Evolutionary conservation across 202 grass and related monocot genomes (phyloP), one percentile per base, ranked within the genome.

Genomic region (Eragrostis tef): DNA sequence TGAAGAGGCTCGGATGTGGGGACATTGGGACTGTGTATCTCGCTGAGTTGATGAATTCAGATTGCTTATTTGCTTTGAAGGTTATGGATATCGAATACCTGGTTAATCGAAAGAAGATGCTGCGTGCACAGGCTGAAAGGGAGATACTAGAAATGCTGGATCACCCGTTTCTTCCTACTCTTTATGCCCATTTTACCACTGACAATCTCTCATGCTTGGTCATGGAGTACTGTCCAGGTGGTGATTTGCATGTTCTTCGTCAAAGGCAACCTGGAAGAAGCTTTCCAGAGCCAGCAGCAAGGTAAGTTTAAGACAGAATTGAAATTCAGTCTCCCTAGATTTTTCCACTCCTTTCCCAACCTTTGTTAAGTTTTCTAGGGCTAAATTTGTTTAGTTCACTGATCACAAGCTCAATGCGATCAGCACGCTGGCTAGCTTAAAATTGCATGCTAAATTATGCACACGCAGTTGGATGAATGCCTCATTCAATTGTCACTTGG

Each of bases 71-170:
- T 85, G 94, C 94, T 78, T 85, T 97, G 78, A 97, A 97, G 81
- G 94, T 97, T 81, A 97, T 97, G 94, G 94, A 97, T 87, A 90
- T 94, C 3, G 94, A 97, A 46, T 97, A 92, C 78, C 83, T 97
- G 71, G 74, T 89, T 47, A 94, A 87, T 76, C 89, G 94, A 70
- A 94, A 92, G 81, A 97, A 97, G 82, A 87, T 97, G 88, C 69
- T 97, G 63, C 84, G 94, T 72, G 94, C 94, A 65, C 91, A 97
- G 51, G 93, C 94, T 45, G 94, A 97, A 79, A 94, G 92, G 73
- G 94, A 97, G 67, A 97, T 97, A 84, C 80, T 97, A 67, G 89
- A 90, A 83, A 97, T 97, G 88, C 81, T 97, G 16, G 94, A 97
- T 73, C 94, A 97, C 63, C 94, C 94, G 16, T 97, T 97, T 81